phyloP scores from a whole-genome alignment of 345 rosid genomes.

The Physaria fendleri region DNA sequence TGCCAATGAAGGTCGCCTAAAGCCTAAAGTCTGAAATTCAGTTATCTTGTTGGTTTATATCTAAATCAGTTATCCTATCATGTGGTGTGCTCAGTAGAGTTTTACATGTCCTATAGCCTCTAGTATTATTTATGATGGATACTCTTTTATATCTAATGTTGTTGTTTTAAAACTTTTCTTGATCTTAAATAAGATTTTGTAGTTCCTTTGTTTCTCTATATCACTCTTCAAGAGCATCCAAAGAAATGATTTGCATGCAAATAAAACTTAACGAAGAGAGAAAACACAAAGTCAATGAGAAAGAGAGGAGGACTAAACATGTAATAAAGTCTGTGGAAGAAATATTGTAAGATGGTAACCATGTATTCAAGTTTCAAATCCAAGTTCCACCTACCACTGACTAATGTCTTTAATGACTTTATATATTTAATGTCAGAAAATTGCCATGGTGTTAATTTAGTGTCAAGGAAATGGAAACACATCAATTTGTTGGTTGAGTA shows the following conservation, averaged over 20 bases:
- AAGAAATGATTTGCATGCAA: not conserved
- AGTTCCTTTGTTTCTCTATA: conserved; percentile 12
- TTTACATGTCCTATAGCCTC: conserved; percentile 17
- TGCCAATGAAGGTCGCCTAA: conserved; percentile 79
- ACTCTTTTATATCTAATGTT: conserved; percentile 14
- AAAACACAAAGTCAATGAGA: too few relatives aligned
- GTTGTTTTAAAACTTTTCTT: conserved; percentile 8
- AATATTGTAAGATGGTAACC: too few relatives aligned
- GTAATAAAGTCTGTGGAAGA: too few relatives aligned
- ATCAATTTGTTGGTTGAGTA: too few relatives aligned
- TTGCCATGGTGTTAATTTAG: too few relatives aligned
- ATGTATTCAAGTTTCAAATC: too few relatives aligned
- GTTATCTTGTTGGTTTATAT: conserved; percentile 18
- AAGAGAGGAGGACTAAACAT: too few relatives aligned
- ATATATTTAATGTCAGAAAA: too few relatives aligned
- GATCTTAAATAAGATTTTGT: conserved; percentile 9
- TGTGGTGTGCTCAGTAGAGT: conserved; percentile 24
- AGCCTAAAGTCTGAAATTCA: conserved; percentile 40
- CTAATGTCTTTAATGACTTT: too few relatives aligned
- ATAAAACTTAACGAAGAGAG: not conserved
- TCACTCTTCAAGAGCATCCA: not conserved
- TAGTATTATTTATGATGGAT: conserved; percentile 28
- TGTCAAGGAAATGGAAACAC: too few relatives aligned
- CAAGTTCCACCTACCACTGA: too few relatives aligned
- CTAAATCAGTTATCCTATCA: conserved; percentile 24